Percentiles rank a stretch among this genome's conserved stretches.
Evolutionary conservation across 805 yeast genomes (phyloP).

Genomic region (Pichia nakasei): DNA sequence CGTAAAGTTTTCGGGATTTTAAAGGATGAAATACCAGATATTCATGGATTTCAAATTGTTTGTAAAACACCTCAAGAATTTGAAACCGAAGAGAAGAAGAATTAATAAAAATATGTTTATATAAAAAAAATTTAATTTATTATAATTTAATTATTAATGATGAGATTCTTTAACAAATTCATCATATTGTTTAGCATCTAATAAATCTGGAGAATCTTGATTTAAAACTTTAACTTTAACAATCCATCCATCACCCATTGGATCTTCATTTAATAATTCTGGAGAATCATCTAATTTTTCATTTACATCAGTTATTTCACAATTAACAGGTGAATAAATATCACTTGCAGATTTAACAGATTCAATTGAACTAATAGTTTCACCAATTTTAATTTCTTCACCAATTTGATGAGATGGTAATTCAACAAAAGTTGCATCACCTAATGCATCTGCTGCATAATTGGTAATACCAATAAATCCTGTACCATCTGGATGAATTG

Average conservation of each 20-base stretch:
- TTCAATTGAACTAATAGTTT: constrained; percentile 87
- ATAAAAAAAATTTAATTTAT: background rate
- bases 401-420: constrained; percentile 45
- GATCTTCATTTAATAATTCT: constrained; percentile 73
- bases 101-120: background rate
- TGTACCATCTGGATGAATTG: constrained; percentile 71
- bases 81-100: background rate
- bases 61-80: constrained; percentile 51
- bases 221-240: constrained; percentile 57
- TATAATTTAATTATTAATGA: no score
- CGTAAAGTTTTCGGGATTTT: constrained; percentile 61
- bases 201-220: constrained; percentile 34
- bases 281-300: constrained; percentile 59
- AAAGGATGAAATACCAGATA: constrained; percentile 61
- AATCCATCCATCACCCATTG: constrained; percentile 92
- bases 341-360: constrained; percentile 92
- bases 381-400: constrained; percentile 50
- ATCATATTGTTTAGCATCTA: constrained; percentile 49
- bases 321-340: constrained; percentile 79
- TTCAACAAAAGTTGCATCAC: constrained; percentile 93
- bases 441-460: constrained; percentile 93
- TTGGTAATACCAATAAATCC: constrained; percentile 87
- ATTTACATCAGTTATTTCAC: constrained; percentile 69
- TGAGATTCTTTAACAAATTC: constrained; percentile 49
- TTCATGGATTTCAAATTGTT: constrained; percentile 83